phyloP scores from a whole-genome alignment of 169 alveolate species.

The Eimeria brunetti region DNA sequence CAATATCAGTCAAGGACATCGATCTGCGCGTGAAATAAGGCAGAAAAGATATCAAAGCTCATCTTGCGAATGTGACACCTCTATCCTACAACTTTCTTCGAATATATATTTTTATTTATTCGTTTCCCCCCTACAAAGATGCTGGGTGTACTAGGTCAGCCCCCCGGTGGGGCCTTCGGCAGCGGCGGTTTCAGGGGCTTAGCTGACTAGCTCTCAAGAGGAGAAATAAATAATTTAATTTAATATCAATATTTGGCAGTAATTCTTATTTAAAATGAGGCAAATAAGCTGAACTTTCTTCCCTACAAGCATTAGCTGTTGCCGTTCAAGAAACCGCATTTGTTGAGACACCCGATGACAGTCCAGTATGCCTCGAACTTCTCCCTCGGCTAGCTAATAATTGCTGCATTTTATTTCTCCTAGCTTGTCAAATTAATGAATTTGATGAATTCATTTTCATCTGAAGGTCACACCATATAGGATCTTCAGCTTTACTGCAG shows the following conservation, averaged over 20 bases:
- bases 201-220: too few relatives aligned
- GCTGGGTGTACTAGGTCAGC: not conserved
- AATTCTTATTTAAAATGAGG: too few relatives aligned
- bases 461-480: not conserved
- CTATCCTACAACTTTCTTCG: not conserved
- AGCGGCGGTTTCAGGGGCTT: not conserved
- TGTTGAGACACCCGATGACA: not conserved
- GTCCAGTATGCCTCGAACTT: not conserved
- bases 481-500: not conserved
- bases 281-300: too few relatives aligned
- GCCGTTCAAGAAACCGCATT: not conserved
- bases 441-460: not conserved
- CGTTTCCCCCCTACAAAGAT: not conserved
- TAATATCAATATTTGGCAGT: too few relatives aligned
- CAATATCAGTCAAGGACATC: too few relatives aligned
- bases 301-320: too few relatives aligned
- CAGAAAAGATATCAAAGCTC: not conserved
- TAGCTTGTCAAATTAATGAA: too few relatives aligned
- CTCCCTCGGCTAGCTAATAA: not conserved
- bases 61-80: not conserved
- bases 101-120: not conserved
- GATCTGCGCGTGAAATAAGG: not conserved
- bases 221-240: too few relatives aligned
- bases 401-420: not conserved
- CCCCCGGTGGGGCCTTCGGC: not conserved